Evolutionary conservation across 1,284 basidiomycete species (phyloP), one percentile per base, ranked within the genome.

Genomic region (Leccinum fuscescens): DNA sequence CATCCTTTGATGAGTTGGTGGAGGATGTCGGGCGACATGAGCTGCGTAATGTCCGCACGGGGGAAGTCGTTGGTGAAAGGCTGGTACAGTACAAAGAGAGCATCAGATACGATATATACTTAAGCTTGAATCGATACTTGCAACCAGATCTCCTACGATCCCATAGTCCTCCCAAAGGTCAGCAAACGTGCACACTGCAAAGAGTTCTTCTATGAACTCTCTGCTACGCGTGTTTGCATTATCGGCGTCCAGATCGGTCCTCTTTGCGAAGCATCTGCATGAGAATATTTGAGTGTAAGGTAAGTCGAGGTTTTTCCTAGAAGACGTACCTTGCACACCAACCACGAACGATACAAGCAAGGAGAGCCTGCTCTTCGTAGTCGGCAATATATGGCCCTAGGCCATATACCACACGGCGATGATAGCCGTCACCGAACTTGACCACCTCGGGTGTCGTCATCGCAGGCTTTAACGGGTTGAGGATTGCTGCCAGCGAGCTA

Each of bases 11-110:
- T 57, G 3, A 60, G 15, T 12, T 60, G 59, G 11, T 57, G 59
- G 2, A 60, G 11, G 1, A 60, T 57, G 12, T 60, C 55, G 3
- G 55, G 55, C 2, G 39, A 20, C 6, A 60, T n/a, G 2, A 57
- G 33, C 27, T 53, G n/a, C 11, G 27, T 20, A 3, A 60, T 60
- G 27, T 58, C 51, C 0, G 24, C 42, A 8, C 20, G 24, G 4
- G 51, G 59, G 9, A 60, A 60, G 11, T 60, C 42, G 9, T 60
- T 60, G 20, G 50, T 60, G 39, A 52, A 60, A 15, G 39, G 55
- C 58, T 53, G n/a, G 9, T n/a, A 20, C 14, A 15, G 27, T 27
- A 24, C 6, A 17, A 51, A 51, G 24, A n/a, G 6, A 31, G 29
- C n/a, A 24, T 51, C 12, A 14, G 15, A 50, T 15, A 50, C 7